Base-by-base conservation (phyloP, 257 asterid genomes). In the Nicotiana paniculata region DNA sequence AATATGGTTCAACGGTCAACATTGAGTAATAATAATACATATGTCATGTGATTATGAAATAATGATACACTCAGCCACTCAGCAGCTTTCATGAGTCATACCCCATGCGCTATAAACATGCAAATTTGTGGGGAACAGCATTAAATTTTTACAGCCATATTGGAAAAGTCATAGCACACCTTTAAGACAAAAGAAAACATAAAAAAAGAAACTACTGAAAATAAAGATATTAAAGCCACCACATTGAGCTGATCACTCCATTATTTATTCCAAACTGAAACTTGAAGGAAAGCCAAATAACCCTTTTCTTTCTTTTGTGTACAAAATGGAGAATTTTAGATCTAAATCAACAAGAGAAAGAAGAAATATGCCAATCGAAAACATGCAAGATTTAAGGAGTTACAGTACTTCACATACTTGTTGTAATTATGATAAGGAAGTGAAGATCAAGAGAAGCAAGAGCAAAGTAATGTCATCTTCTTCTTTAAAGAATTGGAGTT, bases 331-430 rank as follows among this genome's bases (percentile, higher is more conserved):
- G 81, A 82, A 86, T 21, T 86, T 80, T 51, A 88, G 91, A 84
- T 88, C 91, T 18, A 81, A 80, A 39, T 88, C 91, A 75, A 86
- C 88, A 32, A 84, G 86, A 69, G 89, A 86, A 82, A 85, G 84
- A 26, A 72, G 58, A 69, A 43, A 9, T 43, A 86, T 70, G 86
- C 77, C 59, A 54, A 33, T 28, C 6, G 77, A 57, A 4, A 32
- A 82, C 80, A 83, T 85, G 89, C 83, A 84, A 39, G 93, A 87
- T 37, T 86, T 94, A 37, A 90, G 99, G 35, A 92, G 98, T 85
- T 90, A 89, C 88, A 95, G 97, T 83, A 91, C 95, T 64, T 85
- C 91, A 30, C 70, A 88, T 77, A 84, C 81, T 64, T 30, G 53
- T 63, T 6, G 17, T 62, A 57, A 78, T 65, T 28, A 70, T 54